Percentiles rank a stretch among this genome's conserved stretches.
Evolutionary conservation across 805 yeast genomes (phyloP).

Genomic region (Candida koratica): DNA sequence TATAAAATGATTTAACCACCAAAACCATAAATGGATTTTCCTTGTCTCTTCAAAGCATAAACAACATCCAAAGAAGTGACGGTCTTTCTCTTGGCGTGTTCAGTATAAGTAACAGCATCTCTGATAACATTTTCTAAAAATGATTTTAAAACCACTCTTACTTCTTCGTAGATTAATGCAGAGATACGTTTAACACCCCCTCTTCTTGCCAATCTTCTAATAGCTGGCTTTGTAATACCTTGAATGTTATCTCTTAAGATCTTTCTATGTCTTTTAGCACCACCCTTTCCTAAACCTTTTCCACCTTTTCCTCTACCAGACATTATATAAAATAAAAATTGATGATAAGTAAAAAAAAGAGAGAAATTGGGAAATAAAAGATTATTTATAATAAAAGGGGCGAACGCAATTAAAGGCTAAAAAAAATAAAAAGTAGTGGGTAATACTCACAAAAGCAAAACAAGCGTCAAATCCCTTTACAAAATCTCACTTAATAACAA

Average conservation of each 20-base stretch:
- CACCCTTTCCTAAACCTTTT: constrained; percentile 99
- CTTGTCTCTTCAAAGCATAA: constrained; percentile 99
- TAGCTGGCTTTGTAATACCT: constrained; percentile 99
- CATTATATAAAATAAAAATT: constrained; percentile 42
- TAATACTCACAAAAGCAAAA: constrained; percentile 6
- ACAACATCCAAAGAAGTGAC: constrained; percentile 98
- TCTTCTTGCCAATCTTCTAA: constrained; percentile 99
- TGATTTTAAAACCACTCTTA: constrained; percentile 92
- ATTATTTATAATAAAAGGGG: constrained; percentile 6
- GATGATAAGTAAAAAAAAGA: constrained; percentile 6
- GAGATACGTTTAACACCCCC: constrained; percentile 99
- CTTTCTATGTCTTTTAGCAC: constrained; percentile 99
- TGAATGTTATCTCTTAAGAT: constrained; percentile 98
- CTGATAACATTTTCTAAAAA: constrained; percentile 96
- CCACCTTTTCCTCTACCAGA: constrained; percentile 99
- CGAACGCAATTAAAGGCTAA: constrained; percentile 2
- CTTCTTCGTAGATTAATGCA: constrained; percentile 97
- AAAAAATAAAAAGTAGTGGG: constrained; percentile 1
- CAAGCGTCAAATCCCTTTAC: constrained; percentile 5
- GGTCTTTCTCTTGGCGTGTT: constrained; percentile 99
- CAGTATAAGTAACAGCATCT: constrained; percentile 99
- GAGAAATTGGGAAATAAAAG: constrained; percentile 6
- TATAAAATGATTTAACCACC: constrained; percentile 69
- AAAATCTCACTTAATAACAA: constrained; percentile 7
- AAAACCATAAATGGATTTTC: constrained; percentile 99